Evolutionary conservation across 192 early-diverging fungal genomes (phyloP).

Genomic region (Linnemannia exigua): DNA sequence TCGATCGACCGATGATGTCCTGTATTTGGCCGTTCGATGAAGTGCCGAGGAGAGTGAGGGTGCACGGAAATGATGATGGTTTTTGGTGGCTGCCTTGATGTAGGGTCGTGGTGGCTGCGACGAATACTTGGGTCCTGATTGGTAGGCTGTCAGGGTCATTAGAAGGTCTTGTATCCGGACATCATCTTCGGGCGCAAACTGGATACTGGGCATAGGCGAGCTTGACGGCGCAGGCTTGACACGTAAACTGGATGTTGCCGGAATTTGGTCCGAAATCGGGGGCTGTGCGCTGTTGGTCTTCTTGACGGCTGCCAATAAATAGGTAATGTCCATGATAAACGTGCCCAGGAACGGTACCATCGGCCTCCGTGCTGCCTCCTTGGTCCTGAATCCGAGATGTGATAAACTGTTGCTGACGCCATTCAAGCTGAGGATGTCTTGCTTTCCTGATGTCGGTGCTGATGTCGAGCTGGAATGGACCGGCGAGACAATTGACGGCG

Average conservation of each 20-base stretch:
- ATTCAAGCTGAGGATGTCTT: slow-evolving; percentile 33
- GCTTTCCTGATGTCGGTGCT: slow-evolving; percentile 15
- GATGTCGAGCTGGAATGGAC: slow-evolving; percentile 19
- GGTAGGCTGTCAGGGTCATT: slow-evolving; percentile 67
- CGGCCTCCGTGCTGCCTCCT: slow-evolving; percentile 63
- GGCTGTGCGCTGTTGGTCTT: slow-evolving; percentile 43
- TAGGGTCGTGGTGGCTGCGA: slow-evolving; percentile 62
- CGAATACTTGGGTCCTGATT: slow-evolving; percentile 69
- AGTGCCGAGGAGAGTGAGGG: slow-evolving; percentile 62
- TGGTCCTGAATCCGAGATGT: slow-evolving; percentile 37
- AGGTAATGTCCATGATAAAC: slow-evolving; percentile 85
- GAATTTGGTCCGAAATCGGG: slow-evolving; percentile 43
- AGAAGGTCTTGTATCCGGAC: slow-evolving; percentile 72
- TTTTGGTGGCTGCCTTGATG: slow-evolving; percentile 65
- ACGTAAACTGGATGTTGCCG: slow-evolving; percentile 38
- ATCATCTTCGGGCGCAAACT: slow-evolving; percentile 62
- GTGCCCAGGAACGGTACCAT: slow-evolving; percentile 82
- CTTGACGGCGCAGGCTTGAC: slow-evolving; percentile 15
- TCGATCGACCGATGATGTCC: slow-evolving; percentile 37
- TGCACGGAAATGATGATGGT: slow-evolving; percentile 65
- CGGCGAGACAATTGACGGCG: slow-evolving; percentile 25
- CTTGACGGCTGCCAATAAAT: slow-evolving; percentile 75
- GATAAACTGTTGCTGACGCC: slow-evolving; percentile 37
- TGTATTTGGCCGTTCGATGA: slow-evolving; percentile 57
- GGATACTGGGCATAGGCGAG: slow-evolving; percentile 23